Base-by-base conservation (phyloP, 306 rosid genomes). In the Trifolium subterraneum region DNA sequence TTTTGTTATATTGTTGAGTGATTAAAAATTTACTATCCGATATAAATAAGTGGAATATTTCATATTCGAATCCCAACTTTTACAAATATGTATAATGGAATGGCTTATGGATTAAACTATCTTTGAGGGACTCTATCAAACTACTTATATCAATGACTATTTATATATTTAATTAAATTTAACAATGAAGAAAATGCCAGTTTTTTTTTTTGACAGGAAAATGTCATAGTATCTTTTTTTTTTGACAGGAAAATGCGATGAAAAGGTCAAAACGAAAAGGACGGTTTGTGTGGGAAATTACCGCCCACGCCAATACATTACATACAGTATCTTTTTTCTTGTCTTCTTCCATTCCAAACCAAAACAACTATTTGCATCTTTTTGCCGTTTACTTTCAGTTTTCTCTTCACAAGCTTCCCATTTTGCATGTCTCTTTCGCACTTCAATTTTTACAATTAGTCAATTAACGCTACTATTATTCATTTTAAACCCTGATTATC, bases 371-470 rank as follows among this genome's bases (percentile, higher is more conserved):
- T 27, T 20, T 75, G 3, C 33, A 19, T 52, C 44, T 38, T 23
- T 60, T 29, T 70, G 69, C 78, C 79, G 75, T 71, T 59, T 70
- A 31, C 50, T 80, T 71, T 64, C 79, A 74, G 64, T 83, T 70
- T 55, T 31, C 18, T 3, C 12, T 4, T 61, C 23, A 1, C 20
- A 18, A 54, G 22, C n/a, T 31, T 35, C 25, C 55, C 12, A 39
- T 51, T 4, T 66, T 52, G 29, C 38, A 33, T 3, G 64, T 73
- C 63, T 72, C 61, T 70, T 39, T 80, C 69, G 15, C 36, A 47
- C 59, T 31, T 27, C 23, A 68, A 68, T 68, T 44, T 3, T 10
- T 41, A 3, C 45, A 41, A 10, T 41, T 4, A 41, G 41, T 20
- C 61, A 54, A 8, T 44, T 25, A 50, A 33, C 38, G 8, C 10